These are phyloP conservation scores for Beverwykella pulmonaria DNA, from an alignment of 495 filamentous ascomycete genomes.

Conservation along the genomic window DNA sequence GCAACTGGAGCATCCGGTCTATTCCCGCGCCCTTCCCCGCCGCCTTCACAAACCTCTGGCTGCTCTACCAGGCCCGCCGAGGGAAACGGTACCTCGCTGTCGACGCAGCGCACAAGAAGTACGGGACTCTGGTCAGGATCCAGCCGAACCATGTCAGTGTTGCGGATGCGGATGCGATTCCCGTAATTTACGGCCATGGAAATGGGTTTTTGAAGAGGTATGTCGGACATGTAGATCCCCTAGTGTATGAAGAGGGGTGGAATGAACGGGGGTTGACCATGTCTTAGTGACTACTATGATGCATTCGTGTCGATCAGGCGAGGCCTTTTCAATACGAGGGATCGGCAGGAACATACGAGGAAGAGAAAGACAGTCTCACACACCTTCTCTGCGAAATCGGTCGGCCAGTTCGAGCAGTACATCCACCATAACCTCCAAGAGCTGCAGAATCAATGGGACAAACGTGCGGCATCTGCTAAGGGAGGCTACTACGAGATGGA, in stretches of 20 bases:
- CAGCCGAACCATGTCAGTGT: slow-evolving; percentile 62
- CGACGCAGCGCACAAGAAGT: slow-evolving; percentile 71
- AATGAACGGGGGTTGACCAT: no score
- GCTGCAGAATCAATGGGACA: slow-evolving; percentile 74
- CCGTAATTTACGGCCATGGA: slow-evolving; percentile 57
- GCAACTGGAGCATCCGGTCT: slow-evolving; percentile 62
- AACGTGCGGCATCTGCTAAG: slow-evolving; percentile 39
- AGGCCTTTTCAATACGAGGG: slow-evolving; percentile 88
- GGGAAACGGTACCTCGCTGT: slow-evolving; percentile 71
- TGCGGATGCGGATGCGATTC: slow-evolving; percentile 62
- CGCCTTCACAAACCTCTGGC: slow-evolving; percentile 77
- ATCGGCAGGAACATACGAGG: slow-evolving; percentile 79
- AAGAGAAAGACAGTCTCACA: slow-evolving; percentile 90
- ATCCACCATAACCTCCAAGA: slow-evolving; percentile 77
- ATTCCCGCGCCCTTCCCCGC: slow-evolving; percentile 72
- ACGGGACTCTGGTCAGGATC: slow-evolving; percentile 63
- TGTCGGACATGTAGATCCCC: slow-evolving; percentile 11
- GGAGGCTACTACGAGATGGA: slow-evolving; percentile 67
- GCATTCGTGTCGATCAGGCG: slow-evolving; percentile 86
- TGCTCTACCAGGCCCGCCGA: slow-evolving; percentile 66
- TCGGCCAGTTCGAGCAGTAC: slow-evolving; percentile 87
- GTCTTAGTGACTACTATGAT: slow-evolving; percentile 79
- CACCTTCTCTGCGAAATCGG: slow-evolving; percentile 80
- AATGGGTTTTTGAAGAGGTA: slow-evolving; percentile 51
- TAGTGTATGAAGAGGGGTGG: no score